Evolutionary conservation across 1,139 yeast species (phyloP), one percentile per base, ranked within the genome.

Genomic region (Taphrina confusa): DNA sequence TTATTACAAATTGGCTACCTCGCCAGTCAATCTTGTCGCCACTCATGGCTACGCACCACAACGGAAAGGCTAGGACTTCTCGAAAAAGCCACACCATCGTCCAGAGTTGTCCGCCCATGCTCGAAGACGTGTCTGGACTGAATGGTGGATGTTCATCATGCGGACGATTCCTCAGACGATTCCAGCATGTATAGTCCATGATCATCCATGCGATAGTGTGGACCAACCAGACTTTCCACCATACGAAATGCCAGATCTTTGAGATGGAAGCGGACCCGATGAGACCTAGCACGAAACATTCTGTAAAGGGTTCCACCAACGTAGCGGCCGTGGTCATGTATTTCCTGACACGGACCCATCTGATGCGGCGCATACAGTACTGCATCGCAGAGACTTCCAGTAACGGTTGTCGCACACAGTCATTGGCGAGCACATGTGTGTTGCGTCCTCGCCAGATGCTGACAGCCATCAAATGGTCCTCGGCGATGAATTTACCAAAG

Each of bases 381-480:
- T 85, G 89, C 1, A 62, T 55, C n/a, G 73, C 56, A 1, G 70
- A 74, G 56, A 78, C 78, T 2, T 82, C 83, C 55, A 79, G 78
- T 40, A 87, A 74, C 0, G 96, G 96, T 70, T 89, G 96, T 8
- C 87, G 75, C 2, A 85, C 96, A 44, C 82, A 79, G 68, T 89
- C 96, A 1, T 87, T 82, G 0, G 92, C 84, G 76, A 89, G 76
- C 0, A 86, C 89, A 0, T 95, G 87, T 63, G 92, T 77, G 4
- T 88, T 89, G 4, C 49, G 39, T 28, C 87, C 83, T 22, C 66
- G 66, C 96, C 96, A 90, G 16, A 89, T 71, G 0, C 91, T 87
- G 59, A 87, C 87, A 8, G 89, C 96, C 65, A 89, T 88, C 95
- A 89, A 87, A 71, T 89, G 89, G 72, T 89, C 97, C 69, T 89